Evolutionary conservation across 108 stramenopile genomes (phyloP).

Genomic region (Mediolabrus comicus): DNA sequence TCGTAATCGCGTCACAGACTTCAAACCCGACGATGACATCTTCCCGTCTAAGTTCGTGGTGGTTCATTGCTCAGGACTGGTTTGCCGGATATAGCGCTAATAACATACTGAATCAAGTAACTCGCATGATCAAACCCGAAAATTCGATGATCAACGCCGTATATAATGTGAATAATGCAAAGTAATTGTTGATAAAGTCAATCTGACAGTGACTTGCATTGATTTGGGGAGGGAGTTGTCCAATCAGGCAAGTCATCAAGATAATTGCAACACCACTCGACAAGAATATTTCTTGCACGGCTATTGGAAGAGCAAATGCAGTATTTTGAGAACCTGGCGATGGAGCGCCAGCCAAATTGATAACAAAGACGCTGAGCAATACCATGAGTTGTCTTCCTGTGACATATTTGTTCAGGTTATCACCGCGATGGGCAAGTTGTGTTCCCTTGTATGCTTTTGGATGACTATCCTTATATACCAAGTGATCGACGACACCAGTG

Average conservation of each 20-base stretch:
- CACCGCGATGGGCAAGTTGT: conserved; percentile 49
- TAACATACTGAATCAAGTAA: conserved; percentile 62
- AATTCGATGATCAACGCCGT: conserved; percentile 61
- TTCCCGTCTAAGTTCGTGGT: conserved; percentile 42
- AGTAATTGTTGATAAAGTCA: conserved; percentile 80
- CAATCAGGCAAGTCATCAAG: conserved; percentile 57
- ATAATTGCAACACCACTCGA: conserved; percentile 63
- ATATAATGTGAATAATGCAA: conserved; percentile 59
- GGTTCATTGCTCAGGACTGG: conserved; percentile 56
- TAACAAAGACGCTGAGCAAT: conserved; percentile 57
- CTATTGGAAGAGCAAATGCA: conserved; percentile 31
- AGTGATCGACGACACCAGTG: conserved; percentile 44
- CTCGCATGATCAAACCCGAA: conserved; percentile 71
- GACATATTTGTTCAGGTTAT: conserved; percentile 75
- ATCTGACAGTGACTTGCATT: conserved; percentile 71
- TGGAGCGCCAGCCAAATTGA: conserved; percentile 53
- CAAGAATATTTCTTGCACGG: conserved; percentile 48
- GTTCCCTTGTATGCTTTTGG: conserved; percentile 51
- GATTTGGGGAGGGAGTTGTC: conserved; percentile 70
- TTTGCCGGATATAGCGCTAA: conserved; percentile 47
- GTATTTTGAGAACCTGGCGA: conserved; percentile 22
- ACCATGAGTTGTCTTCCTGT: conserved; percentile 73
- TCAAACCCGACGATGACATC: too few species aligned
- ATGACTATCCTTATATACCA: conserved; percentile 55
- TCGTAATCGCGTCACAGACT: too few species aligned